phyloP scores from a whole-genome alignment of 2,329 filamentous ascomycete genomes.

The Diplodia corticola region DNA sequence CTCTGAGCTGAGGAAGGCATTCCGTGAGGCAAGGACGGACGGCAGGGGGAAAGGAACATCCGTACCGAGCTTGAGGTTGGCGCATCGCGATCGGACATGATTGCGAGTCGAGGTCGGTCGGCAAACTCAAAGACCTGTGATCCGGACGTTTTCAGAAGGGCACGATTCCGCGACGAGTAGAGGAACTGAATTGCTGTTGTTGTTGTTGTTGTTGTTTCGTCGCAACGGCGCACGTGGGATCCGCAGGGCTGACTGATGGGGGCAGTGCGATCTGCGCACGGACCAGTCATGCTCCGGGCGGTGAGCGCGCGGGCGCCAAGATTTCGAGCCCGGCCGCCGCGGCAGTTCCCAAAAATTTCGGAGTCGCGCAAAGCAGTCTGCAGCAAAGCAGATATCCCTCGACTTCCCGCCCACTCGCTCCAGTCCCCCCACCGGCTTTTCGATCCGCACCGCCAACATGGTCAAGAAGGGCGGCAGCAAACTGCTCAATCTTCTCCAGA shows the following conservation, averaged over 20 bases:
- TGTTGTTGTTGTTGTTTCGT: background rate
- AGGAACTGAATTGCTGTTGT: background rate
- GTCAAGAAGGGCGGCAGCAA: constrained; percentile 55
- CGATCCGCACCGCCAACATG: constrained; percentile 36
- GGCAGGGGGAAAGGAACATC: background rate
- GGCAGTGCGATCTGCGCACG: constrained; percentile 28
- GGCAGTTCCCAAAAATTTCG: constrained; percentile 38
- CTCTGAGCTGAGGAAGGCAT: too few species aligned
- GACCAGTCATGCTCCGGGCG: constrained; percentile 32
- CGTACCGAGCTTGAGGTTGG: constrained; percentile 18
- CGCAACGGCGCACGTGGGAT: background rate
- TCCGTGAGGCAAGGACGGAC: background rate
- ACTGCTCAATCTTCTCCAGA: constrained; percentile 59
- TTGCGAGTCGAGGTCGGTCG: background rate
- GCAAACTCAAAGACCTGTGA: background rate
- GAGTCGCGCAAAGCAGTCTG: constrained; percentile 31
- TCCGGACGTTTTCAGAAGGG: background rate
- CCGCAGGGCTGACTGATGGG: constrained; percentile 6
- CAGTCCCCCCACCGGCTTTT: background rate
- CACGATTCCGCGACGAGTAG: background rate
- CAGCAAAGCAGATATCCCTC: constrained; percentile 24
- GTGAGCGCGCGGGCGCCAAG: constrained; percentile 31
- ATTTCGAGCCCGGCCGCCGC: constrained; percentile 29
- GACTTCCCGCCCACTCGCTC: constrained; percentile 14
- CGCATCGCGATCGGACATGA: constrained; percentile 24